phyloP scores from a whole-genome alignment of 306 rosid genomes.

The Trifolium dubium region DNA sequence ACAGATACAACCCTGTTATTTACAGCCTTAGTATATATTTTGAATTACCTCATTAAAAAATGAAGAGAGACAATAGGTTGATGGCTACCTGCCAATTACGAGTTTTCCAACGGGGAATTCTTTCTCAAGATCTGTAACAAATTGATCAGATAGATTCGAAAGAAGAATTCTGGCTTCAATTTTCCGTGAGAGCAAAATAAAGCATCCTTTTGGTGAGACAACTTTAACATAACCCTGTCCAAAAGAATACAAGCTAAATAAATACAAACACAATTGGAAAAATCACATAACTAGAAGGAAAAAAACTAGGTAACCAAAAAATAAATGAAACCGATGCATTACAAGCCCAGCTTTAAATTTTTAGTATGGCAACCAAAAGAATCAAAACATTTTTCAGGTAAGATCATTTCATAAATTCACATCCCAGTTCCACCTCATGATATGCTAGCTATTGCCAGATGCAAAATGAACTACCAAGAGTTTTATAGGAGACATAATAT shows the following conservation, averaged over 20 bases:
- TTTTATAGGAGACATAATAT: too few relatives aligned
- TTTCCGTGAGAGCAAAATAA: constrained; percentile 75
- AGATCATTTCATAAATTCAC: constrained; percentile 14
- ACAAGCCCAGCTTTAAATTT: constrained; percentile 13
- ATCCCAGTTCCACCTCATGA: neutral
- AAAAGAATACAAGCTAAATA: constrained; percentile 31
- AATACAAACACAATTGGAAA: constrained; percentile 2
- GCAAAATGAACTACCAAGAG: too few relatives aligned
- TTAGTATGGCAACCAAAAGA: constrained; percentile 12
- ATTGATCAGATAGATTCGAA: constrained; percentile 79
- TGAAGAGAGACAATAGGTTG: constrained; percentile 14
- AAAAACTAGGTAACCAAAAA: neutral
- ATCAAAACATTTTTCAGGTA: neutral
- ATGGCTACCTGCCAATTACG: constrained; percentile 71
- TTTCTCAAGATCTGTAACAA: constrained; percentile 63
- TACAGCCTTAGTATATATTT: constrained; percentile 42
- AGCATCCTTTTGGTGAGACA: constrained; percentile 85
- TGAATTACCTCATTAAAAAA: constrained; percentile 30
- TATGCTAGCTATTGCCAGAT: neutral
- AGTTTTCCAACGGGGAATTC: constrained; percentile 89
- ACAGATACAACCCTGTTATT: constrained; percentile 76
- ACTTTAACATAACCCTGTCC: constrained; percentile 83
- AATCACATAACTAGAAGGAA: neutral
- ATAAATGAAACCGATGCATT: neutral
- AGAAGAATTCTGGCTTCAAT: constrained; percentile 86